Evolutionary conservation across 176 grass and related monocot species (phyloP), one percentile per base, ranked within the genome.

Genomic region (Oryza officinalis): DNA sequence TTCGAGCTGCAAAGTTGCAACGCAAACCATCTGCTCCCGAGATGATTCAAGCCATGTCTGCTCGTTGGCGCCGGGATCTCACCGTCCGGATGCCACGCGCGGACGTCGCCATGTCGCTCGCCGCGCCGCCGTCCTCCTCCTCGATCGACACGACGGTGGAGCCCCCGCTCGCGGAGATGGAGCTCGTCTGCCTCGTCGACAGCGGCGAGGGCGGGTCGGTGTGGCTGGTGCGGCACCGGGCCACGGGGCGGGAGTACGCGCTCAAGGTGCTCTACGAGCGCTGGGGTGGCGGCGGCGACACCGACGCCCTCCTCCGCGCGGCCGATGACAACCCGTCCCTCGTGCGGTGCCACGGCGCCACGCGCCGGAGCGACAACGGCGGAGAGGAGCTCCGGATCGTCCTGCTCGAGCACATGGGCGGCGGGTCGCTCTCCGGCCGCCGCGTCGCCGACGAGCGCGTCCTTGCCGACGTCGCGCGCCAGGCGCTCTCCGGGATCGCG

Each of bases 401-500:
- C 91, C 89, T 95, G 80, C 82, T 98, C 50, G 93, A 98, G 90
- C 91, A 92, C 87, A 98, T 98, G 96, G 91, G 92, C 71, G 85
- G 96, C 3, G 93, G 93, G 0, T 98, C 96, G 38, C 93, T 98
- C 63, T 93, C 95, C 15, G 93, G 91, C 63, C 63, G 72, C 79
- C 89, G 85, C 82, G 90, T 98, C 91, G 27, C 77, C 45, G 43
- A 78, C 71, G 91, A 98, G 86, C 68, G 87, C 41, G 76, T 83
- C 72, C 93, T 98, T 27, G 81, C 87, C 37, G 87, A 92, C 63
- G 91, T 95, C 1, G 91, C 93, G 14, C 87, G 91, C 33, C 93
- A 98, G 89, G 93, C 95, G n/a, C 87, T 91, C 37, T 78, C 85
- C 8, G 93, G 87, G 0, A 77, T 98, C 68, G 82, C 85, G 0